Evolutionary conservation across 2,329 filamentous ascomycete genomes (phyloP).

Genomic region (Metarhizium album): DNA sequence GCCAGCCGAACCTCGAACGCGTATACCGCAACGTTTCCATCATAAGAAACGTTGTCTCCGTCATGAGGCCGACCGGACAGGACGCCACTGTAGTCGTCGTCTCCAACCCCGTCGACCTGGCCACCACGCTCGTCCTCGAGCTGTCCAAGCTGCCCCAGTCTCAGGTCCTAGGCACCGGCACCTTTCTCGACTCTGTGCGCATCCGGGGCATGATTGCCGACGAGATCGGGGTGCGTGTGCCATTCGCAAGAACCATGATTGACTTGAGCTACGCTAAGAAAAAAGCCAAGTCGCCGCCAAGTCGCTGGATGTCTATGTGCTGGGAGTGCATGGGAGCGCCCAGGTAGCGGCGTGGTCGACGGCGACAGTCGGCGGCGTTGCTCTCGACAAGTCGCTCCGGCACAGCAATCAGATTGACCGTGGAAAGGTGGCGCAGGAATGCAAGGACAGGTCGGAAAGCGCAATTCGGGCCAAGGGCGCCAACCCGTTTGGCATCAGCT

Average conservation of each 20-base stretch:
- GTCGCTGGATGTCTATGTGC: neutral
- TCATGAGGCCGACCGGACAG: conserved; percentile 28
- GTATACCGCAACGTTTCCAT: conserved; percentile 35
- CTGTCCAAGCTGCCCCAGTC: conserved; percentile 7
- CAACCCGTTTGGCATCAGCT: conserved; percentile 39
- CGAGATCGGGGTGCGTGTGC: neutral
- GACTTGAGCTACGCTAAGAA: too few species aligned
- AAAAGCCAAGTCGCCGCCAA: neutral
- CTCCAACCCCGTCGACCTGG: too few species aligned
- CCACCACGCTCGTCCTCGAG: too few species aligned
- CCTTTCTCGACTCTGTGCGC: neutral
- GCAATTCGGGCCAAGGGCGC: conserved; percentile 40
- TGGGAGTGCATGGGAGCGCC: neutral
- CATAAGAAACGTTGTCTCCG: conserved; percentile 32
- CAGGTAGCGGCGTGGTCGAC: neutral
- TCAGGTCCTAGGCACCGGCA: neutral
- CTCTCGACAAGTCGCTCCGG: neutral
- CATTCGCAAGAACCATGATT: too few species aligned
- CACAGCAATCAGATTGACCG: neutral
- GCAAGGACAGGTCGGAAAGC: conserved; percentile 26
- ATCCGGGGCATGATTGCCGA: neutral
- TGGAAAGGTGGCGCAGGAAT: neutral
- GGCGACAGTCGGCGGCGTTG: neutral
- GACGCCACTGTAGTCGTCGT: too few species aligned
- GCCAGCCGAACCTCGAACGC: conserved; percentile 11